Evolutionary conservation across 306 rosid species (phyloP).

Genomic region (Medicago arabica): DNA sequence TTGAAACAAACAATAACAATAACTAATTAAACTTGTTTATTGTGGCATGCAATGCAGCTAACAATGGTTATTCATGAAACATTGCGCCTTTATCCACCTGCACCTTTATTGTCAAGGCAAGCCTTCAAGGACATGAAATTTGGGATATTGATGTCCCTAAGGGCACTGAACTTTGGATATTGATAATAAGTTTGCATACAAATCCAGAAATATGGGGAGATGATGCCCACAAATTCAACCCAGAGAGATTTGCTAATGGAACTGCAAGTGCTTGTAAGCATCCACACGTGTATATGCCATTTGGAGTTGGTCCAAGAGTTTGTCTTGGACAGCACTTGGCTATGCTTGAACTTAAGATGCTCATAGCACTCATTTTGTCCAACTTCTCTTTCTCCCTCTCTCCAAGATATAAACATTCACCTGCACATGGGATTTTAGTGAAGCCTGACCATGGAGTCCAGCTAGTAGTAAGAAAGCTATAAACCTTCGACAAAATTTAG

Average conservation of each 20-base stretch:
- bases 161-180: constrained; percentile 39
- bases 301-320: constrained; percentile 48
- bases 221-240: constrained; percentile 44
- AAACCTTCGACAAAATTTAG: background rate
- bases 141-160: constrained; percentile 35
- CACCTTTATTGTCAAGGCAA: constrained; percentile 33
- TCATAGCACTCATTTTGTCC: constrained; percentile 30
- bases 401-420: constrained; percentile 47
- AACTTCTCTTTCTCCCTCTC: constrained; percentile 52
- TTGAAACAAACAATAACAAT: no score
- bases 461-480: constrained; percentile 47
- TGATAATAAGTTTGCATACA: constrained; percentile 32
- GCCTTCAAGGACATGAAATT: constrained; percentile 42
- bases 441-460: constrained; percentile 53
- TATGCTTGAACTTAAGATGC: constrained; percentile 48
- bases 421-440: constrained; percentile 36
- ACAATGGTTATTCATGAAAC: constrained; percentile 50
- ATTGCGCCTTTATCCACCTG: constrained; percentile 45
- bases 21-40: no score
- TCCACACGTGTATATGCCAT: constrained; percentile 49
- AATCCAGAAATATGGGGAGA: constrained; percentile 43
- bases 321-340: constrained; percentile 52
- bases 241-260: constrained; percentile 50
- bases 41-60: constrained; percentile 26
- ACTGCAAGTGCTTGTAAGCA: constrained; percentile 39